phyloP scores from a whole-genome alignment of 1,284 basidiomycete species.

The Vanrija sp. region DNA sequence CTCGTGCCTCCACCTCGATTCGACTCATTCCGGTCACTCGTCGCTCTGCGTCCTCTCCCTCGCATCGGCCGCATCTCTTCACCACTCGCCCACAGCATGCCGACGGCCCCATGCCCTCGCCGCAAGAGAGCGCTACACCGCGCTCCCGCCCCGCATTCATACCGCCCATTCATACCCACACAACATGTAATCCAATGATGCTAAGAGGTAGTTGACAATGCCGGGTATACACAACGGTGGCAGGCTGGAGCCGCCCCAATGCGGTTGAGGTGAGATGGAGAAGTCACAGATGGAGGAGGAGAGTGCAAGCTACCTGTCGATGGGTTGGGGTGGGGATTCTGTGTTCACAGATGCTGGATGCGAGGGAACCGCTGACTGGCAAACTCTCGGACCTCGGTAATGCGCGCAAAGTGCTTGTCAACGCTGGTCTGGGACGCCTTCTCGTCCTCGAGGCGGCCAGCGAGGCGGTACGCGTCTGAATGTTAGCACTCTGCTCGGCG shows the following conservation, averaged over 20 bases:
- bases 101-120: not conserved
- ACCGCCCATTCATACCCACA: slow-evolving; percentile 22
- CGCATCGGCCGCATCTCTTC: not conserved
- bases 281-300: too few species aligned
- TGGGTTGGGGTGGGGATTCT: too few species aligned
- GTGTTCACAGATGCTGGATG: too few species aligned
- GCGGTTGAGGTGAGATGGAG: too few species aligned
- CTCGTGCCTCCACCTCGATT: not conserved
- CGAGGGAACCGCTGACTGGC: slow-evolving; percentile 4
- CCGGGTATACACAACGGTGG: not conserved
- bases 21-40: not conserved
- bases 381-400: slow-evolving; percentile 14
- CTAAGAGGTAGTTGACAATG: not conserved
- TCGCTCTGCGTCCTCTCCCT: not conserved
- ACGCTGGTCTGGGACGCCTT: slow-evolving; percentile 13
- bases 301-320: too few species aligned
- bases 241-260: too few species aligned
- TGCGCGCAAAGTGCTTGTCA: slow-evolving; percentile 13
- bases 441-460: slow-evolving; percentile 11
- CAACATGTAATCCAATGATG: slow-evolving; percentile 12
- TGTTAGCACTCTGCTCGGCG: not conserved
- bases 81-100: not conserved
- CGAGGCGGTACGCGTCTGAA: slow-evolving; percentile 27
- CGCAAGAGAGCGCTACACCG: not conserved
- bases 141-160: slow-evolving; percentile 16